A percentile compares a stretch with the other conserved stretches of the same genome.
Conservation (phyloP, 1,284 basidiomycete genomes). For the Sphaerobolus stellatus region DNA sequence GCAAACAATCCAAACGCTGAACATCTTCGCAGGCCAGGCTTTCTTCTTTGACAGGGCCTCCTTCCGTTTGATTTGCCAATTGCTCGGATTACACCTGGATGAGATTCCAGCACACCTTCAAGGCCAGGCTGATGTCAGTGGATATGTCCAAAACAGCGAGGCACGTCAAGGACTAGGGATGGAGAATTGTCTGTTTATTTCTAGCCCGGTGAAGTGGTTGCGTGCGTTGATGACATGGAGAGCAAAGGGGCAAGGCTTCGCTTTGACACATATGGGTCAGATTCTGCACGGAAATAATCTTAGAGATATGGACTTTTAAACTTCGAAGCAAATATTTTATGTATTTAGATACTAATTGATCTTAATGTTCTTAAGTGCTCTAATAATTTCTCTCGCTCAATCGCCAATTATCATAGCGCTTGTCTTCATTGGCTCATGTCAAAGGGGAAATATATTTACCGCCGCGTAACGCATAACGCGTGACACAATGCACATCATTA, state of each 20-base stretch:
- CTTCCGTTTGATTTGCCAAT: slow-evolving; percentile 34
- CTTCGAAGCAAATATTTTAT: too few relatives aligned
- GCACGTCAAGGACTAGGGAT: slow-evolving; percentile 15
- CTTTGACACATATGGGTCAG: slow-evolving; percentile 42
- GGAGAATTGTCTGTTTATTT: slow-evolving; percentile 25
- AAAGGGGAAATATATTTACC: too few relatives aligned
- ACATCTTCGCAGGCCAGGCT: slow-evolving; percentile 45
- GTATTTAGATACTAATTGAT: too few relatives aligned
- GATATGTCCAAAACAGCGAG: slow-evolving; percentile 34
- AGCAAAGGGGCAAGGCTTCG: slow-evolving; percentile 42
- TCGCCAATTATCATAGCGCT: too few relatives aligned
- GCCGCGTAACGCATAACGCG: too few relatives aligned
- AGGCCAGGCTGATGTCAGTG: slow-evolving; percentile 28
- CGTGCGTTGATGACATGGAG: slow-evolving; percentile 35
- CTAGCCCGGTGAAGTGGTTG: slow-evolving; percentile 34
- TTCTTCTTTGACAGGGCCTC: slow-evolving; percentile 34
- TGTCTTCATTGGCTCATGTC: too few relatives aligned
- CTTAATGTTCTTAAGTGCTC: too few relatives aligned
- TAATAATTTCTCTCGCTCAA: too few relatives aligned
- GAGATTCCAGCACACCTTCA: slow-evolving; percentile 16
- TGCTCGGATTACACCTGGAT: slow-evolving; percentile 36
- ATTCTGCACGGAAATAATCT: slow-evolving; percentile 33
- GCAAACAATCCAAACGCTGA: slow-evolving; percentile 35
- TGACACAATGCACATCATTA: too few relatives aligned
- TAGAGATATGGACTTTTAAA: slow-evolving; percentile 10